A percentile compares a stretch with the other conserved stretches of the same genome.
phyloP scores from a whole-genome alignment of 2,329 filamentous ascomycete species.

The Fusarium chlamydosporum region DNA sequence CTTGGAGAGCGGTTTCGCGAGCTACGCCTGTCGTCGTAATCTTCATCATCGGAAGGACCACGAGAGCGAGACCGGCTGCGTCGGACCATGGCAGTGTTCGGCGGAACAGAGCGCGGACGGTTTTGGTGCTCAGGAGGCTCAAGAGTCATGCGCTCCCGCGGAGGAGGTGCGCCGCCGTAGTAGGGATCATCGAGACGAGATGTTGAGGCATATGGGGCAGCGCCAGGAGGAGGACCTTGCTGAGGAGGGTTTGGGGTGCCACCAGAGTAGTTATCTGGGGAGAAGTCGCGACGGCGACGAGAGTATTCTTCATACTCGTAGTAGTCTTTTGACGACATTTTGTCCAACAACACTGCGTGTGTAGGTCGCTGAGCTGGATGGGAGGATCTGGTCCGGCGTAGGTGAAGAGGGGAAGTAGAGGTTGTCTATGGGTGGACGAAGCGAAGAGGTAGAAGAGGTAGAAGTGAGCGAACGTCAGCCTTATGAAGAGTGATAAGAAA shows the following conservation, averaged over 20 bases:
- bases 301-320: conserved; percentile 52
- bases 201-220: conserved; percentile 42
- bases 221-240: conserved; percentile 36
- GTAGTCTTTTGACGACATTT: conserved; percentile 50
- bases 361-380: background rate
- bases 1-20: conserved; percentile 50
- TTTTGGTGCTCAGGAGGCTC: conserved; percentile 47
- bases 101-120: conserved; percentile 55
- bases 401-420: conserved; percentile 8
- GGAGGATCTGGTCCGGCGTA: background rate
- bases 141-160: conserved; percentile 52
- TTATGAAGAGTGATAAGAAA: conserved; percentile 23
- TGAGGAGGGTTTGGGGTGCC: conserved; percentile 43
- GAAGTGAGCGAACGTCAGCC: conserved; percentile 26
- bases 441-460: conserved; percentile 6
- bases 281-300: conserved; percentile 50
- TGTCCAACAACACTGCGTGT: background rate
- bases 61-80: conserved; percentile 47
- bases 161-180: conserved; percentile 36
- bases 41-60: conserved; percentile 39
- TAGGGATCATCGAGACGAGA: conserved; percentile 50
- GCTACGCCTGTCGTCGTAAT: conserved; percentile 47
- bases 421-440: conserved; percentile 7
- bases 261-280: conserved; percentile 54
- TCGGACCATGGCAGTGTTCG: conserved; percentile 48